phyloP scores from a whole-genome alignment of 345 rosid species.

The Hibiscus mutabilis region DNA sequence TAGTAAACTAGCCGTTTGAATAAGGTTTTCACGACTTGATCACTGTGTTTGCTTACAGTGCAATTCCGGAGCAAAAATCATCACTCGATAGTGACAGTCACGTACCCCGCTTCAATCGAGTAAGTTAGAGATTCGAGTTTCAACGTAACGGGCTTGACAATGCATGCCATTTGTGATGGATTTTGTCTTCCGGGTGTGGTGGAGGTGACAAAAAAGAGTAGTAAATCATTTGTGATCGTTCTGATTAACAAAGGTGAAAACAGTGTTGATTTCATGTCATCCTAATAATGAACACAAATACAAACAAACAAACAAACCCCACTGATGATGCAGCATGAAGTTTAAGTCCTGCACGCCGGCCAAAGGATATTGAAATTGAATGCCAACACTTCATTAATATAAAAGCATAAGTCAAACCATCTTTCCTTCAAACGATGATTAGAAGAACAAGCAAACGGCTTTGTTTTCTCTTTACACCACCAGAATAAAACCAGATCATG shows the following conservation, averaged over 20 bases:
- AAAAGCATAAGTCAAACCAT: conserved; percentile 10
- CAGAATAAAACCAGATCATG: neutral
- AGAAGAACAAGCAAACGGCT: neutral
- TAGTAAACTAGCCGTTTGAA: neutral
- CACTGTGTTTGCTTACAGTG: neutral
- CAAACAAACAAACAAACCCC: neutral
- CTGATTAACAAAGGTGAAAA: neutral
- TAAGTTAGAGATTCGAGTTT: no score
- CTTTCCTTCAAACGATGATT: conserved; percentile 7
- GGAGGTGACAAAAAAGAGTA: no score
- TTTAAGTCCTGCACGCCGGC: no score
- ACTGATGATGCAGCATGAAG: no score
- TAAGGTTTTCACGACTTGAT: neutral
- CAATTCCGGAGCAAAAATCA: neutral
- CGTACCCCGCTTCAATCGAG: no score
- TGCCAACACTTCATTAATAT: no score
- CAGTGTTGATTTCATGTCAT: neutral
- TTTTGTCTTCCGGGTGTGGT: neutral
- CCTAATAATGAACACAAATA: conserved; percentile 7
- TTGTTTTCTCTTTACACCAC: conserved; percentile 6
- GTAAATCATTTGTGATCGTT: neutral
- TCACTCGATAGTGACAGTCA: no score
- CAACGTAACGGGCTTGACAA: neutral
- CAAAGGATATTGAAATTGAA: neutral
- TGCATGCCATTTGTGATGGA: conserved; percentile 11